Conservation (phyloP, 2,329 filamentous ascomycete genomes). For the Epichloe amarillans region DNA sequence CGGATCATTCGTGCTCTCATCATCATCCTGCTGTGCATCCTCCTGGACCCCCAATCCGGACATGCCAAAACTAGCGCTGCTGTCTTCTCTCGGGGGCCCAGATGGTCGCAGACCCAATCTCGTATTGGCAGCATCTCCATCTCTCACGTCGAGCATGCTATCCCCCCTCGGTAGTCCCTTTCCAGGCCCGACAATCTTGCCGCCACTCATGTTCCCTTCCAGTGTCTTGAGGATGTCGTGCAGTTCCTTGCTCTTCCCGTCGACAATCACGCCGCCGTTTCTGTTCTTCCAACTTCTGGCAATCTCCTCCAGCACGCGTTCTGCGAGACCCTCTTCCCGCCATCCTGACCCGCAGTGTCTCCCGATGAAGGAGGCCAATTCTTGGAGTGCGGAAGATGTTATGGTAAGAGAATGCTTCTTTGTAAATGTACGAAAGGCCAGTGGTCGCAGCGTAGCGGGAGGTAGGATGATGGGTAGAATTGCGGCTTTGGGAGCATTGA, state of each 20-base stretch:
- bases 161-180: conserved; percentile 37
- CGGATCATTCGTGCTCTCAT: conserved; percentile 51
- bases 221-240: conserved; percentile 72
- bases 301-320: conserved; percentile 82
- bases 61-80: conserved; percentile 51
- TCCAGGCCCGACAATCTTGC: conserved; percentile 44
- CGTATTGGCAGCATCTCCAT: conserved; percentile 39
- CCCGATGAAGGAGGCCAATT: conserved; percentile 79
- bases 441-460: conserved; percentile 69
- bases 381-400: conserved; percentile 72
- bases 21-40: conserved; percentile 34
- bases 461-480: conserved; percentile 85
- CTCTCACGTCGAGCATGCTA: conserved; percentile 49
- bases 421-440: conserved; percentile 91
- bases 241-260: conserved; percentile 62
- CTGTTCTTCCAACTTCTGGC: conserved; percentile 85
- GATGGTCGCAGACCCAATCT: conserved; percentile 38
- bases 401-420: conserved; percentile 95
- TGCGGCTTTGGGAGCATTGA: conserved; percentile 40
- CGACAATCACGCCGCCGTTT: conserved; percentile 81
- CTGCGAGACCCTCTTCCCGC: conserved; percentile 87
- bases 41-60: conserved; percentile 38
- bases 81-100: conserved; percentile 42
- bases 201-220: conserved; percentile 82
- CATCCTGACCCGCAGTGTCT: conserved; percentile 91